Evolutionary conservation across 2,329 filamentous ascomycete genomes (phyloP), one percentile per base, ranked within the genome.

Genomic region (Albophoma yamanashiensis): DNA sequence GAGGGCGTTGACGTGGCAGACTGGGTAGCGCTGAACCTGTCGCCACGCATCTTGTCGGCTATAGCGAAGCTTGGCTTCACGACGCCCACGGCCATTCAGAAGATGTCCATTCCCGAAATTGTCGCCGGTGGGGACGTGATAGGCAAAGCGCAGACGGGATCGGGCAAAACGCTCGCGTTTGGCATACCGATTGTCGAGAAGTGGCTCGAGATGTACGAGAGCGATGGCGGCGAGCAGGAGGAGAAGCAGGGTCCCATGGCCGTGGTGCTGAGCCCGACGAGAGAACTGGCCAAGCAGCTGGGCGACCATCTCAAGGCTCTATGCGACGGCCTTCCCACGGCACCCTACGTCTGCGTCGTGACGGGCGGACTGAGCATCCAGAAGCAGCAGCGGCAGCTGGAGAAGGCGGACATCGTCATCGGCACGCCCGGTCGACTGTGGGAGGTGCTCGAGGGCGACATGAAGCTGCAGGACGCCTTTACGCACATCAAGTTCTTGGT

Each of bases 121-220:
- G 71, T 93, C 25, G 83, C 85, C 7, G 93, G 93, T 0, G 89
- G 90, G 70, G 93, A 99, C 73, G 88, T 97, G 20, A 89, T 99
- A 64, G 94, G 94, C 50, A 99, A 99, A 76, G 94, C 94, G 2
- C 89, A 93, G 14, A 99, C 94, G 0, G 94, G 94, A 65, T 97
- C 94, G 17, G 94, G 94, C 67, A 99, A 99, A 76, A 99, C 94
- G 0, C 78, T 99, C 53, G 93, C 94, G 0, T 99, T 96, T 73
- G 91, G 89, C 1, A 92, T 99, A 63, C 94, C 94, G 0, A 94
- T 99, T 60, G 79, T 97, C 12, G 92, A 99, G 73, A 81, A 83
- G 59, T 97, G 88, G 79, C 75, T 99, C 43, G 81, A 83, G 62
- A 69, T 70, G 60, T 73, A 71, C 34, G 72, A 73, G 50, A 72